phyloP scores from a whole-genome alignment of 176 grass and related monocot genomes.

The Avena sativa region DNA sequence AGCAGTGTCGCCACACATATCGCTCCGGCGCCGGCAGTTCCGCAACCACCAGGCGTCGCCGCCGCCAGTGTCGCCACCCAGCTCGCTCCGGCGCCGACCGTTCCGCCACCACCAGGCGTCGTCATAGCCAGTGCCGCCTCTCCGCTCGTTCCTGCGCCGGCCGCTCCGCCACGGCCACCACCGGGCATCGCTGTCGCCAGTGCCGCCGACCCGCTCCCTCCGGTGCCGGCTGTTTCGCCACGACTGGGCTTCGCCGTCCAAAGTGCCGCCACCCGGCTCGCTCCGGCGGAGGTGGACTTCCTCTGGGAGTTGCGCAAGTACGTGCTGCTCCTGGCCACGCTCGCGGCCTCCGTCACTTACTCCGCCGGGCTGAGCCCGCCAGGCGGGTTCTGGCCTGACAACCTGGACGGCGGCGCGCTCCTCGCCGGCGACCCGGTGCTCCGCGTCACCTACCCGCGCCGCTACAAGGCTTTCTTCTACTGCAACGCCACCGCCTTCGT shows the following conservation, averaged over 20 bases:
- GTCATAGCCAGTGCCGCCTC: neutral
- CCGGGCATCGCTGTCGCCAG: neutral
- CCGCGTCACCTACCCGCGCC: constrained; percentile 29
- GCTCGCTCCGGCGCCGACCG: neutral
- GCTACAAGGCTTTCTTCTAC: constrained; percentile 53
- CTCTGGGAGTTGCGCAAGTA: constrained; percentile 61
- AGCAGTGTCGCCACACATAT: no score
- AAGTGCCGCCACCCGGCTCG: neutral
- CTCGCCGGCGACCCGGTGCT: constrained; percentile 50
- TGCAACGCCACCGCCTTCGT: constrained; percentile 53
- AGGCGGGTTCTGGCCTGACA: constrained; percentile 49
- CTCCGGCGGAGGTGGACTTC: constrained; percentile 20
- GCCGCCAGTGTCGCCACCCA: neutral
- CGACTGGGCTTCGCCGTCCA: neutral
- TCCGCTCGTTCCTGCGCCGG: neutral
- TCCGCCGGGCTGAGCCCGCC: constrained; percentile 53
- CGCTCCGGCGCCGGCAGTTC: neutral
- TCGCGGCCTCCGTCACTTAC: constrained; percentile 52
- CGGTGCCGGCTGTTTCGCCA: neutral
- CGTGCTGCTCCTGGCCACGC: constrained; percentile 54
- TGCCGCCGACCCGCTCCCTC: neutral
- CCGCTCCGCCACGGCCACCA: neutral
- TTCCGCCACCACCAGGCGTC: neutral
- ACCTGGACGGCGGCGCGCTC: neutral
- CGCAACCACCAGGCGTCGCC: neutral